Base-by-base conservation (phyloP, 306 rosid genomes). In the Abrus pulchellus region DNA sequence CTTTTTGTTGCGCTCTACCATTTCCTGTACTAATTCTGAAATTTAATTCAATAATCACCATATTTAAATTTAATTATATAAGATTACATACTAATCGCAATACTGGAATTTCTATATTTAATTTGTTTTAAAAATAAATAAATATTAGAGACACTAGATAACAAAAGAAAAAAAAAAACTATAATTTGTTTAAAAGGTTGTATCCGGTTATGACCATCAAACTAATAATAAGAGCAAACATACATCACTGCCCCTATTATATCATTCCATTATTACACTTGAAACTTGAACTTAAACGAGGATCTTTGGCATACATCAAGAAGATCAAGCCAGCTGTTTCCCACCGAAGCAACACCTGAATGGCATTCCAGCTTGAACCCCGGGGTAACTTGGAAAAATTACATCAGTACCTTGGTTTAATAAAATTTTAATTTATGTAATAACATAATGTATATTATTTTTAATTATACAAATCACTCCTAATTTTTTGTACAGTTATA, bases 241-340 rank as follows among this genome's bases (percentile, higher is more conserved):
- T 66, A 38, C 28, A 33, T 55, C 20, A 53, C 45, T 30, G 53
- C 78, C 29, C 55, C 68, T 70, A 65, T 45, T 41, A 74, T 71
- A 80, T 48, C 43, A 68, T 29, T 68, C 61, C 74, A 71, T 38
- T 11, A 71, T 38, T 11, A 82, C 40, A 77, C 68, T 40, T 61
- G n/a, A 84, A 64, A 83, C 64, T 29, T 61, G 12, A 87, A 60
- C 40, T 55, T 74, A 80, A 74, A 69, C 20, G 61, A 61, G 38
- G 34, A 68, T 63, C 70, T 41, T 75, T 82, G 50, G 69, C 98
- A 32, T 93, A 95, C 99, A 90, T 95, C 99, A 84, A 95, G 97
- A 84, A 93, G 97, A 88, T 93, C 99, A 48, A 95, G 98, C 99
- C 99, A 95, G 75, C 87, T 84, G 53, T 95, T 90, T 86, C 98